Conservation (phyloP, 805 yeast species). For the Starmerella stigmatis region DNA sequence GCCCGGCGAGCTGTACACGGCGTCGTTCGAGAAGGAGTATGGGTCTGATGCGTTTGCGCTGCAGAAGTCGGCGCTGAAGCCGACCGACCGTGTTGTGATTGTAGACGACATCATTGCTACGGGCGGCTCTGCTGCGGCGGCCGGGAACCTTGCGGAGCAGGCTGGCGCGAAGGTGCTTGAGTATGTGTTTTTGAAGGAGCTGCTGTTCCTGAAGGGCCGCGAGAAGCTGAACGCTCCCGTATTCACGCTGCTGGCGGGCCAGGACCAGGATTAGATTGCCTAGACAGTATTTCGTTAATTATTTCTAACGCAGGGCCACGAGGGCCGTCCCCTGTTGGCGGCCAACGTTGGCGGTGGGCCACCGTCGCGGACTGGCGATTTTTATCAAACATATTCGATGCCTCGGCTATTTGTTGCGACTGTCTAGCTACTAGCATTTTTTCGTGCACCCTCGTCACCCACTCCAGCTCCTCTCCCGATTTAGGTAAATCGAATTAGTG, state of each 20-base stretch:
- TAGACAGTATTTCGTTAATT: too few relatives aligned
- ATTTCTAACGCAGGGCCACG: too few relatives aligned
- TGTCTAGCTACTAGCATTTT: too few relatives aligned
- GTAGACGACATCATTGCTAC: slow-evolving; percentile 98
- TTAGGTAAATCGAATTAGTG: too few relatives aligned
- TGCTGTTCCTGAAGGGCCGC: slow-evolving; percentile 89
- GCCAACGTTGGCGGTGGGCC: too few relatives aligned
- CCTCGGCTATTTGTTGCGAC: too few relatives aligned
- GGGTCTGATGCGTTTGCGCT: slow-evolving; percentile 83
- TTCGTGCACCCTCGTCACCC: not conserved
- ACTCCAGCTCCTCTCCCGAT: too few relatives aligned
- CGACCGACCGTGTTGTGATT: slow-evolving; percentile 69
- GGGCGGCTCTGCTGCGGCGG: slow-evolving; percentile 93
- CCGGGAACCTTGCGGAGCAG: slow-evolving; percentile 67
- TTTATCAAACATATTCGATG: too few relatives aligned
- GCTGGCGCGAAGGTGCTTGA: slow-evolving; percentile 66
- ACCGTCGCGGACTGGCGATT: too few relatives aligned
- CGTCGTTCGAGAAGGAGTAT: slow-evolving; percentile 79
- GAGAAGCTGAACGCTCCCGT: slow-evolving; percentile 75
- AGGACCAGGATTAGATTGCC: slow-evolving; percentile 26
- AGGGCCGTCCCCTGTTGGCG: too few relatives aligned
- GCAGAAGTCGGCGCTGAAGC: slow-evolving; percentile 70
- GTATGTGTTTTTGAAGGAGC: slow-evolving; percentile 84
- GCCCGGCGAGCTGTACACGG: slow-evolving; percentile 72
- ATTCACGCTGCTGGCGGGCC: slow-evolving; percentile 82